Evolutionary conservation across 2,329 filamentous ascomycete genomes (phyloP), one percentile per base, ranked within the genome.

Genomic region (Shiraia sp.): DNA sequence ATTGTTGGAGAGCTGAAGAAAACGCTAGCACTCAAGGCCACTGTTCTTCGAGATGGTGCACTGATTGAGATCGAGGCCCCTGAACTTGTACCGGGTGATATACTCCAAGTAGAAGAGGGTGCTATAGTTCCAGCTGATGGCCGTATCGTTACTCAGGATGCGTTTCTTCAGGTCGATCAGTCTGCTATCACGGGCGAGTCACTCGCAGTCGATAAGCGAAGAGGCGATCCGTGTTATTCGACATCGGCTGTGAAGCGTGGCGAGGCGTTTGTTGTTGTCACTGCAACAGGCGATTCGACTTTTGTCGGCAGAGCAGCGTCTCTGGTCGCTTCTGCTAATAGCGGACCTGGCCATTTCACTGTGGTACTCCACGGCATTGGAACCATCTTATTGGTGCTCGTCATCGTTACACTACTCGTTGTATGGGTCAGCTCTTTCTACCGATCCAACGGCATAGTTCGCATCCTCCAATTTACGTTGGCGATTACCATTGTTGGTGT

Each of bases 1-100:
- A 93, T 95, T 52, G 89, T 95, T 73, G 88, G 92, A 34, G 88
- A 93, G 69, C 75, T 95, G 63, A 95, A 95, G 79, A 91, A 93
- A 77, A 92, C 87, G 40, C 81, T 95, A 27, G 90, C 90, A 42
- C 81, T 95, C 35, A 93, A 91, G 79, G 89, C 90, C 66, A 84
- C 88, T 31, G 89, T 95, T 57, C 81, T 93, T 67, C 88, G 90
- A 78, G 87, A 92, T 67, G 87, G 85, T 49, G 78, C 79, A 42
- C 79, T 90, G 48, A 80, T 83, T 71, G 89, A 95, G 71, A 78
- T 95, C 49, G 87, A 91, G 74, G 86, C 88, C 49, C 82, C 86
- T 38, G 86, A 91, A 60, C 86, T 95, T 51, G 90, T 95, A 50
- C 88, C 90, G 55, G 90, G 90, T 71, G 90, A 95, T 76, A 91